Conservation (phyloP, 23 red algal genomes). For the Gracilaria domingensis region DNA sequence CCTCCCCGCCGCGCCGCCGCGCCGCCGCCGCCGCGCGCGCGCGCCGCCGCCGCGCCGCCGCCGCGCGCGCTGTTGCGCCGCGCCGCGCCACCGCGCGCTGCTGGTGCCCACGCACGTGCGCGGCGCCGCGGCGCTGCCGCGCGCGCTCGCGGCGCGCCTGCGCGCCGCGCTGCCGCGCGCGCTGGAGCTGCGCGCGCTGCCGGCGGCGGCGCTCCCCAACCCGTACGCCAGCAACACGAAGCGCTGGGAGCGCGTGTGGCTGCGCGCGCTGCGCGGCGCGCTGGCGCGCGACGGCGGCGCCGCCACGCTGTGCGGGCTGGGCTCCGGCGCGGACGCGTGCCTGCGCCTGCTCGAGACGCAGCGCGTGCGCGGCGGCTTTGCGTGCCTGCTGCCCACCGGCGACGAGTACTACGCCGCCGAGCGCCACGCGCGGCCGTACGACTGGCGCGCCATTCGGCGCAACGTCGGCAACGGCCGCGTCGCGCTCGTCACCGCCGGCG, state of each 20-base stretch:
- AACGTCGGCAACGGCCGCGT: not conserved
- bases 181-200: not conserved
- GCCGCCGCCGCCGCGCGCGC: too few relatives aligned
- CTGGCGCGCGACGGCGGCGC: not conserved
- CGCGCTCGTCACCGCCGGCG: not conserved
- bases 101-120: not conserved
- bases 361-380: not conserved
- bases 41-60: too few relatives aligned
- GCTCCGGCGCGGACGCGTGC: slow-evolving; percentile 51
- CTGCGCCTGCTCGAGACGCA: slow-evolving; percentile 26
- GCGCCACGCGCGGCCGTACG: slow-evolving; percentile 24
- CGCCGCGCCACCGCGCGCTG: not conserved
- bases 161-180: not conserved
- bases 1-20: too few relatives aligned
- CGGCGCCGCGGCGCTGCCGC: not conserved
- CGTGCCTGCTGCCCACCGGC: slow-evolving; percentile 15
- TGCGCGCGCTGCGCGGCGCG: not conserved
- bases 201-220: not conserved
- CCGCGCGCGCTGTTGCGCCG: too few relatives aligned
- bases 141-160: not conserved
- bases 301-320: not conserved
- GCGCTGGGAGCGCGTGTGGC: slow-evolving; percentile 63
- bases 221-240: slow-evolving; percentile 46
- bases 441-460: slow-evolving; percentile 24
- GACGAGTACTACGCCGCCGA: slow-evolving; percentile 52